Conservation (phyloP, 2,329 filamentous ascomycete species). For the Bisporella sp. region DNA sequence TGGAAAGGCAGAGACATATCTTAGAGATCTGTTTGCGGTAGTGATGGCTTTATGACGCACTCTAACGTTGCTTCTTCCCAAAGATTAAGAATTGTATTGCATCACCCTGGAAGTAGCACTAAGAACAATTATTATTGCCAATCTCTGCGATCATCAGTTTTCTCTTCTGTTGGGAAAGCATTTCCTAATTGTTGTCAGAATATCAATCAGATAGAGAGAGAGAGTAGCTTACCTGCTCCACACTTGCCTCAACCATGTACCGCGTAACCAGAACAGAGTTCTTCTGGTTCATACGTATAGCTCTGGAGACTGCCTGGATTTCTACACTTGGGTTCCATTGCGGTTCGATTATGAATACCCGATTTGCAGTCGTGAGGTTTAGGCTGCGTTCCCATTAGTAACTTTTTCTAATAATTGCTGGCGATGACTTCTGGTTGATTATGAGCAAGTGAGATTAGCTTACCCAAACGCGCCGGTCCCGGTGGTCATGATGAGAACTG, state of each 20-base stretch:
- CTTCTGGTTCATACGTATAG: constrained; percentile 19
- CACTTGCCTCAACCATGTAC: constrained; percentile 22
- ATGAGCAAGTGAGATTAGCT: constrained; percentile 17
- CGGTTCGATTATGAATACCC: constrained; percentile 23
- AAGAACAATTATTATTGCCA: constrained; percentile 2
- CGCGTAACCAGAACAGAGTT: constrained; percentile 18
- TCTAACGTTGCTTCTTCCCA: background rate
- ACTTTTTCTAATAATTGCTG: background rate
- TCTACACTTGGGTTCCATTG: constrained; percentile 28
- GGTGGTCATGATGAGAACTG: constrained; percentile 38
- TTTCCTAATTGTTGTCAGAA: constrained; percentile 8
- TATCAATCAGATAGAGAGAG: background rate
- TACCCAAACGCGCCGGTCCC: constrained; percentile 14
- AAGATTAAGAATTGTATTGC: background rate
- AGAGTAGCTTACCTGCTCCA: constrained; percentile 16
- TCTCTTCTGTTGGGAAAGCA: constrained; percentile 11
- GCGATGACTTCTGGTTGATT: background rate
- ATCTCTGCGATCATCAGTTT: constrained; percentile 11
- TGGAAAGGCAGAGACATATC: too few relatives aligned
- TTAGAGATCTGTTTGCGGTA: background rate
- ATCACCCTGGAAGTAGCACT: background rate
- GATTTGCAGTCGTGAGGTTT: constrained; percentile 19
- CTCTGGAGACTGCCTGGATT: constrained; percentile 20
- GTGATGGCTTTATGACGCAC: background rate
- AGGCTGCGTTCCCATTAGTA: constrained; percentile 5